Evolutionary conservation across 2,329 filamentous ascomycete species (phyloP).

Genomic region (Aspergillus clavatus): DNA sequence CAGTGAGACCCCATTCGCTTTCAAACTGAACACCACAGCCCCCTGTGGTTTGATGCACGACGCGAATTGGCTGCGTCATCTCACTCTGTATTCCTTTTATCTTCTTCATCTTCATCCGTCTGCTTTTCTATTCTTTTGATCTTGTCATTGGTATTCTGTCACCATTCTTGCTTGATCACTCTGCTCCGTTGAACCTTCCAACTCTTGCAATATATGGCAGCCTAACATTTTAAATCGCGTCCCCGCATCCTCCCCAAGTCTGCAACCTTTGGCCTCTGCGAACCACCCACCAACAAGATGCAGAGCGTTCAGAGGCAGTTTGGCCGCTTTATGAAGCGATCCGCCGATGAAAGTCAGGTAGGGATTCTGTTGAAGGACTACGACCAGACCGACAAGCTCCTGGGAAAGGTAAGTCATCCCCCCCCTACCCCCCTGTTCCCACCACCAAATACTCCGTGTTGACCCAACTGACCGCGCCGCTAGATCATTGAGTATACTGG

Average conservation of each 20-base stretch:
- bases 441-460: no score
- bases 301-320: slow-evolving; percentile 64
- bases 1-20: no score
- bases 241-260: no score
- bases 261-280: no score
- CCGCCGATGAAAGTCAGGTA: slow-evolving; percentile 72
- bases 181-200: no score
- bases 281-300: slow-evolving; percentile 27
- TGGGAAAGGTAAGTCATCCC: slow-evolving; percentile 57
- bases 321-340: slow-evolving; percentile 65
- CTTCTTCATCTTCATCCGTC: not conserved
- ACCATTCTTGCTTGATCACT: no score
- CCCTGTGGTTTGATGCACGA: not conserved
- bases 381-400: slow-evolving; percentile 70
- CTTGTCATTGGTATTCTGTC: not conserved
- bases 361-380: slow-evolving; percentile 72
- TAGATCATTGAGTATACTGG: slow-evolving; percentile 72
- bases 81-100: not conserved
- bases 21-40: no score
- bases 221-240: no score
- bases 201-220: no score
- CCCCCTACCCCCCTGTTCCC: no score
- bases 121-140: no score
- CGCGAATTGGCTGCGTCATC: slow-evolving; percentile 17
- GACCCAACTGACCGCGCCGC: no score